Evolutionary conservation across 176 grass and related monocot species (phyloP).

Genomic region (Dactylis glomerata): DNA sequence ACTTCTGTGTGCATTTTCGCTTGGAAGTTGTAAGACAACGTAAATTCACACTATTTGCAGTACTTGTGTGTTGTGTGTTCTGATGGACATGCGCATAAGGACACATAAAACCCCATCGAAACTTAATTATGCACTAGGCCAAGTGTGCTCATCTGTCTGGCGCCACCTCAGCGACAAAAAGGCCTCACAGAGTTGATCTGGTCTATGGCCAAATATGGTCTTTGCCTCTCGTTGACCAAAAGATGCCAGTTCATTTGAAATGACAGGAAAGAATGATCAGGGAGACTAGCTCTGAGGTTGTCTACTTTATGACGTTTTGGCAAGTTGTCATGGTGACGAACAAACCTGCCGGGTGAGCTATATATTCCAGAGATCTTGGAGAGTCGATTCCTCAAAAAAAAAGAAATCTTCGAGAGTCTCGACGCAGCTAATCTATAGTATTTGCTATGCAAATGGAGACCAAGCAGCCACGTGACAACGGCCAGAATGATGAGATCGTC

Average conservation of each 20-base stretch:
- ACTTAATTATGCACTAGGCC: no score
- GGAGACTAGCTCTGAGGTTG: neutral
- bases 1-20: no score
- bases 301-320: neutral
- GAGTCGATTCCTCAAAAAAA: no score
- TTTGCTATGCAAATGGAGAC: neutral
- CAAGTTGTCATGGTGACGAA: neutral
- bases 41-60: no score
- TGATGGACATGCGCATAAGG: no score
- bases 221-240: neutral
- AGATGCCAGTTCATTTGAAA: neutral
- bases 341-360: neutral
- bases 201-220: no score
- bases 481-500: neutral
- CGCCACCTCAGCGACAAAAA: no score
- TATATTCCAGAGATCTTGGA: neutral
- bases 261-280: neutral
- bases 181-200: no score
- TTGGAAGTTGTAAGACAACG: no score
- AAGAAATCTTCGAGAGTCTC: neutral
- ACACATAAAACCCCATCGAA: no score
- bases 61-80: no score
- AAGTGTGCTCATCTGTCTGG: no score
- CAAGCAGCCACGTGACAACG: neutral
- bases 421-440: neutral